phyloP scores from a whole-genome alignment of 108 stramenopile genomes.

The Cyclotella choctawhatcheeana region DNA sequence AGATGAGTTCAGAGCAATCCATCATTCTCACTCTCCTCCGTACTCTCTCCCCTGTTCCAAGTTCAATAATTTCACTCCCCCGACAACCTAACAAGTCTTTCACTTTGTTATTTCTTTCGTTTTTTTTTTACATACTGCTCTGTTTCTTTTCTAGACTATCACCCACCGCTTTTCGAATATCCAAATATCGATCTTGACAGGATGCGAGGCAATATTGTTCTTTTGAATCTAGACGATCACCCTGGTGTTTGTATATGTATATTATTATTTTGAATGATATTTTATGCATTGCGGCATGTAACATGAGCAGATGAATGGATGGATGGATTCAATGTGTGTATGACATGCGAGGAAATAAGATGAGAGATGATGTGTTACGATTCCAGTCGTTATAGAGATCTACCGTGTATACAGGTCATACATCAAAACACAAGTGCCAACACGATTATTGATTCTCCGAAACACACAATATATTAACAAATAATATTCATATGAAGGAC shows the following conservation, averaged over 20 bases:
- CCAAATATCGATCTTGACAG: slow-evolving; percentile 88
- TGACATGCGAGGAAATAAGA: neutral
- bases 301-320: neutral
- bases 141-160: slow-evolving; percentile 79
- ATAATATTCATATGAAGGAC: neutral
- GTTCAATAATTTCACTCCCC: too few species aligned
- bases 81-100: too few species aligned
- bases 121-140: slow-evolving; percentile 26
- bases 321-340: neutral
- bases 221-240: slow-evolving; percentile 73
- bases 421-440: too few species aligned
- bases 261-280: slow-evolving; percentile 1
- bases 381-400: too few species aligned
- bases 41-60: too few species aligned
- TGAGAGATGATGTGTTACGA: too few species aligned
- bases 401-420: too few species aligned
- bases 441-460: neutral
- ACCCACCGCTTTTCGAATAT: slow-evolving; percentile 77
- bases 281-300: neutral
- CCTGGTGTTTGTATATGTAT: slow-evolving; percentile 37
- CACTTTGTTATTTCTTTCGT: too few species aligned
- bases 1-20: too few species aligned
- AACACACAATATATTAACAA: neutral
- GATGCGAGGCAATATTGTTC: slow-evolving; percentile 83
- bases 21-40: too few species aligned